Conservation (phyloP, 805 yeast genomes). For the Starmerella apis region DNA sequence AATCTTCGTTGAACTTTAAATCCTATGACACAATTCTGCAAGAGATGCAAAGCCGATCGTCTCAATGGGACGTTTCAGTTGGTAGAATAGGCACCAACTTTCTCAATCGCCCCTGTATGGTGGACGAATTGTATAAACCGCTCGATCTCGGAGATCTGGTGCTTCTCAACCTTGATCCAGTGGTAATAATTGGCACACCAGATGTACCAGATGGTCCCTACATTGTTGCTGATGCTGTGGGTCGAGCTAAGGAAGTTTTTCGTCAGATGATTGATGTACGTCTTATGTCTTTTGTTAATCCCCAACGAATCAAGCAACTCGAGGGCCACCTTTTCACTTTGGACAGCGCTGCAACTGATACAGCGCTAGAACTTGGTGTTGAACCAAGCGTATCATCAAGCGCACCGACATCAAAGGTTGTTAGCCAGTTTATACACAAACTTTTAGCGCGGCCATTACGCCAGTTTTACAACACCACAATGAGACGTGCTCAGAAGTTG, state of each 20-base stretch:
- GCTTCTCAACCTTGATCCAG: slow-evolving; percentile 13
- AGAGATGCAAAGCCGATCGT: not conserved
- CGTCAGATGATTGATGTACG: slow-evolving; percentile 14
- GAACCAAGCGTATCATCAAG: slow-evolving; percentile 1
- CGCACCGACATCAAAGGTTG: slow-evolving; percentile 8
- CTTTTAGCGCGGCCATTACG: slow-evolving; percentile 12
- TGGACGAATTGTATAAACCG: slow-evolving; percentile 6
- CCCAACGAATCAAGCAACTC: not conserved
- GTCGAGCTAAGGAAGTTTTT: slow-evolving; percentile 6
- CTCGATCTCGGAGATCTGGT: slow-evolving; percentile 18
- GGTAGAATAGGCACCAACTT: not conserved
- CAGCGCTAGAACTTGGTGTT: not conserved
- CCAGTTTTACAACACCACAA: not conserved
- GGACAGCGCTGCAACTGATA: slow-evolving; percentile 2
- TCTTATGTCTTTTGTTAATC: slow-evolving; percentile 10
- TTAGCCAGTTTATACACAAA: slow-evolving; percentile 7
- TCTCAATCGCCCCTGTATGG: not conserved
- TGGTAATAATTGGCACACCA: slow-evolving; percentile 14
- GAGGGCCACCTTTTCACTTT: not conserved
- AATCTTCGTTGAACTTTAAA: not conserved
- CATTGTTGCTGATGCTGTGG: slow-evolving; percentile 14
- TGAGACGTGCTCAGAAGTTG: not conserved
- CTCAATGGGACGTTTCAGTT: not conserved
- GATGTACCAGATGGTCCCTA: slow-evolving; percentile 6
- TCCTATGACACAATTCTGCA: not conserved